Conservation (phyloP, 2,329 filamentous ascomycete species). For the Phialophora chinensis region DNA sequence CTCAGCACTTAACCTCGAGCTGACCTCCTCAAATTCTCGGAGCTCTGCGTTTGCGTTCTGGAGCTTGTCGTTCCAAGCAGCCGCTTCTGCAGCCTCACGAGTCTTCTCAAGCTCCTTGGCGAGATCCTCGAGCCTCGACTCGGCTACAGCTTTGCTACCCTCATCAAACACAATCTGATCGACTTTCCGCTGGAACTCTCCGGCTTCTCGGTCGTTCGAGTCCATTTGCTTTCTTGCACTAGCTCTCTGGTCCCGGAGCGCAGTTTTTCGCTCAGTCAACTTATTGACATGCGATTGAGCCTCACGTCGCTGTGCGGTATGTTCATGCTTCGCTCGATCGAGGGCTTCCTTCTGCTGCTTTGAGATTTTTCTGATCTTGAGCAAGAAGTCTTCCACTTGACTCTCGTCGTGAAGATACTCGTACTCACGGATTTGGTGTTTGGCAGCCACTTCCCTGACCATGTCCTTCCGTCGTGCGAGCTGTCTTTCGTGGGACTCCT, state of each 20-base stretch:
- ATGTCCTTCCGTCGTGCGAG: slow-evolving; percentile 72
- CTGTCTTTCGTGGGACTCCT: slow-evolving; percentile 84
- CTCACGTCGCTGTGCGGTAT: slow-evolving; percentile 73
- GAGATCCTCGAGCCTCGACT: slow-evolving; percentile 74
- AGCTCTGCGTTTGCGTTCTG: slow-evolving; percentile 69
- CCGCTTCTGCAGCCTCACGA: slow-evolving; percentile 66
- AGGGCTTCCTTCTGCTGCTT: slow-evolving; percentile 79
- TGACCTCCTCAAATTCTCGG: slow-evolving; percentile 72
- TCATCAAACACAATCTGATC: slow-evolving; percentile 83
- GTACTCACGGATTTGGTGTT: slow-evolving; percentile 82
- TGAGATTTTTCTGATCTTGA: slow-evolving; percentile 74
- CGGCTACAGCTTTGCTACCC: slow-evolving; percentile 77
- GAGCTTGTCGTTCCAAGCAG: slow-evolving; percentile 74
- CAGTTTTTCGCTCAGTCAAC: slow-evolving; percentile 75
- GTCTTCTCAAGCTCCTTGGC: slow-evolving; percentile 66
- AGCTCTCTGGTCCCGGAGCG: slow-evolving; percentile 74
- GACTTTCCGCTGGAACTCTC: slow-evolving; percentile 69
- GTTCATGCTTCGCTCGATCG: slow-evolving; percentile 74
- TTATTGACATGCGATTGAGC: slow-evolving; percentile 75
- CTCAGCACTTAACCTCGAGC: slow-evolving; percentile 75
- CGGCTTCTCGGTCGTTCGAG: slow-evolving; percentile 73
- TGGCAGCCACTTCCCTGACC: slow-evolving; percentile 76
- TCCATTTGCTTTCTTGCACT: slow-evolving; percentile 74
- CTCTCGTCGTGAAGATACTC: slow-evolving; percentile 77
- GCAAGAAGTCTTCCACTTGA: slow-evolving; percentile 77